These are phyloP conservation scores for Guyanaporus albipodus DNA, from an alignment of 768 basidiomycete species.

Conservation along the genomic window DNA sequence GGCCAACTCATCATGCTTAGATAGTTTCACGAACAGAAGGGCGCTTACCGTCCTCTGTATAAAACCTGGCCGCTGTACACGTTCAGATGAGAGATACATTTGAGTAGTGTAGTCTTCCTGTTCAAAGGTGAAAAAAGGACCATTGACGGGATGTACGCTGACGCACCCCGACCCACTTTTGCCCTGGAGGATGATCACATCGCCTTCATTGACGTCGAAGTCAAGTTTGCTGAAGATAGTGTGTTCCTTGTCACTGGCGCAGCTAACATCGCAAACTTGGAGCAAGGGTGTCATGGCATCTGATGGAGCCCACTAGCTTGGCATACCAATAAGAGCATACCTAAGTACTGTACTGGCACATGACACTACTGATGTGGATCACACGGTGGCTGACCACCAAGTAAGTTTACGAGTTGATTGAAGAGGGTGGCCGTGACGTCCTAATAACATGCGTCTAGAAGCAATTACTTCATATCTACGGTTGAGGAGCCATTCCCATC, in stretches of 20 bases:
- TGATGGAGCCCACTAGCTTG: too few species aligned
- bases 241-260: constrained; percentile 42
- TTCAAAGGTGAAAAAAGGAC: constrained; percentile 3
- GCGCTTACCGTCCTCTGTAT: constrained; percentile 61
- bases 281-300: constrained; percentile 36
- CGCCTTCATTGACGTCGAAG: constrained; percentile 64
- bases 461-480: constrained; percentile 34
- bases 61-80: constrained; percentile 63
- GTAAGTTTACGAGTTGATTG: too few species aligned
- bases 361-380: constrained; percentile 2
- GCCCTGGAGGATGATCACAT: constrained; percentile 75
- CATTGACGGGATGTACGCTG: background rate
- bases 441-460: constrained; percentile 27
- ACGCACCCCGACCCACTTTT: constrained; percentile 71
- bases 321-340: too few species aligned
- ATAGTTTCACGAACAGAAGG: background rate
- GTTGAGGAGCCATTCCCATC: constrained; percentile 62
- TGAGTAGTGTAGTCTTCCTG: constrained; percentile 72
- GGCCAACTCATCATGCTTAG: background rate
- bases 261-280: constrained; percentile 50
- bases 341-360: too few species aligned
- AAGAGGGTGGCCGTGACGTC: constrained; percentile 18
- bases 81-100: constrained; percentile 78
- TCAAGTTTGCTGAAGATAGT: constrained; percentile 57
- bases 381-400: constrained; percentile 15